Evolutionary conservation across 116 monocot genomes (phyloP), one percentile per base, ranked within the genome.

Genomic region (Dioscorea cayenensis): DNA sequence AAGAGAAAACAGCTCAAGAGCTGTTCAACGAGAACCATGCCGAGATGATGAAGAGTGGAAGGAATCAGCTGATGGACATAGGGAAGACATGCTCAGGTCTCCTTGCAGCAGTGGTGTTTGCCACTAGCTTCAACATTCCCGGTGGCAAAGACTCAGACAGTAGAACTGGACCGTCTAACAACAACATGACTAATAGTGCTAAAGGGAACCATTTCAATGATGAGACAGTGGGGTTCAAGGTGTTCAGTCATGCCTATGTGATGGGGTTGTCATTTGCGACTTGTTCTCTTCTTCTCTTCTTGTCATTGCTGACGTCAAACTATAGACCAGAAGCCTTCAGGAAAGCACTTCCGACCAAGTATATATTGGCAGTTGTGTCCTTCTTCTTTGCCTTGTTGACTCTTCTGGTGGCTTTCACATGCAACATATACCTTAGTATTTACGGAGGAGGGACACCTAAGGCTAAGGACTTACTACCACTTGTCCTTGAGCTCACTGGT

Each of bases 51-150:
- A 68, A 68, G 48, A 51, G 20, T 3, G 66, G 67, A 21, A 75
- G 68, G 68, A 3, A 17, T 0, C 68, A 78, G 35, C 67, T 78
- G 14, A 63, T 8, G 28, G 63, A 83, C 0, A 21, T 83, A n/a
- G 83, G 83, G 18, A 71, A 83, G 64, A 83, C 78, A 18, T 71
- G 68, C 49, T 18, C 78, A 1, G 18, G 83, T 49, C 78, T 83
- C 2, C 68, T 83, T 5, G 83, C 83, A 2, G 83, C 83, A 0
- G 78, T 83, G 16, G 83, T 83, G 21, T 83, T 83, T 25, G 78
- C 83, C 7, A 78, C 78, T 7, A 83, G 78, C 66, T 82, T 82
- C 74, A 75, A 75, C 28, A 78, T 82, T 14, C 78, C 82, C 4
- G 70, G 73, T 23, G 82, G 74, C 16, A 69, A 75, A 17, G 65